Percentiles rank a stretch among this genome's conserved stretches.
phyloP scores from a whole-genome alignment of 176 grass and related monocot species.

The Elymus sibiricus region DNA sequence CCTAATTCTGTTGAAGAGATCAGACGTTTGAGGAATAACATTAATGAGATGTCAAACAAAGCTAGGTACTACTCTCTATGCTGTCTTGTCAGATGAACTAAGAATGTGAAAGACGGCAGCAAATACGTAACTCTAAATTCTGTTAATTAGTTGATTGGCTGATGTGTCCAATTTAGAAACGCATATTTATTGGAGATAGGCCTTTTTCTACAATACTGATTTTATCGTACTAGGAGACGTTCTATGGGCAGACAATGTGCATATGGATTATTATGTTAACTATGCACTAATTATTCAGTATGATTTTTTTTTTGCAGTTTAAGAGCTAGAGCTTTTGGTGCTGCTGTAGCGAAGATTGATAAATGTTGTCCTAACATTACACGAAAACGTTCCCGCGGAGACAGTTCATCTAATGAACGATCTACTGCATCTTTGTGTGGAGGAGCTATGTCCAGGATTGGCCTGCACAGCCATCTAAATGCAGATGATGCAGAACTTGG shows the following conservation, averaged over 20 bases:
- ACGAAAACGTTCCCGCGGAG: slow-evolving; percentile 65
- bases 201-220: slow-evolving; percentile 3
- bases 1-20: slow-evolving; percentile 62
- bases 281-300: slow-evolving; percentile 24
- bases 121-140: slow-evolving; percentile 10
- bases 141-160: slow-evolving; percentile 3
- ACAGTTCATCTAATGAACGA: slow-evolving; percentile 57
- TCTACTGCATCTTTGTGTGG: slow-evolving; percentile 45
- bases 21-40: slow-evolving; percentile 59
- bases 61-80: slow-evolving; percentile 48
- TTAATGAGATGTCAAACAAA: slow-evolving; percentile 52
- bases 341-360: slow-evolving; percentile 56
- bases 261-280: slow-evolving; percentile 10
- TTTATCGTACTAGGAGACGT: slow-evolving; percentile 1
- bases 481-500: slow-evolving; percentile 57
- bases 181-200: background rate
- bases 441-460: slow-evolving; percentile 38
- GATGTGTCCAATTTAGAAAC: slow-evolving; percentile 22
- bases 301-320: slow-evolving; percentile 40
- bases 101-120: slow-evolving; percentile 5
- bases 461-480: slow-evolving; percentile 52
- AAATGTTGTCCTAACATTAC: slow-evolving; percentile 39
- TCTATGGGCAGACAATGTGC: background rate
- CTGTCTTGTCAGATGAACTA: slow-evolving; percentile 27
- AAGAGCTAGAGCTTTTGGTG: slow-evolving; percentile 45